These are phyloP conservation scores for Fusarium algeriense DNA, from an alignment of 2,329 filamentous ascomycete species.

Conservation along the genomic window DNA sequence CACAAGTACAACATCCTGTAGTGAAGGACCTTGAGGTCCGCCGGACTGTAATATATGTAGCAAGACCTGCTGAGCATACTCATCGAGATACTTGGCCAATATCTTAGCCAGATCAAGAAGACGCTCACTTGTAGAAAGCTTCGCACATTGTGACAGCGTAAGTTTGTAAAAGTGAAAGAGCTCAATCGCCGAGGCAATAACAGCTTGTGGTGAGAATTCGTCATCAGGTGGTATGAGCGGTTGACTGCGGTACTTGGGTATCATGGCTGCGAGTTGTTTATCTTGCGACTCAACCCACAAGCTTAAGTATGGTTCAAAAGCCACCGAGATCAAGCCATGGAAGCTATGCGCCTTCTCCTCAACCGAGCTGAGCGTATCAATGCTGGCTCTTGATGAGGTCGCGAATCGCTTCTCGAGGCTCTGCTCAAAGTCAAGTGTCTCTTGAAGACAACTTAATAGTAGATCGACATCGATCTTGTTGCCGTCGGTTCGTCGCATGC, in stretches of 20 bases:
- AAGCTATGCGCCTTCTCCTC: conserved; percentile 84
- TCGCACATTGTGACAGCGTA: conserved; percentile 93
- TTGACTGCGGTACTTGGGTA: conserved; percentile 88
- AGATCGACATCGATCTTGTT: conserved; percentile 90
- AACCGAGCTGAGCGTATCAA: conserved; percentile 86
- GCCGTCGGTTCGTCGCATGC: conserved; percentile 82
- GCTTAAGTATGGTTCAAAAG: conserved; percentile 96
- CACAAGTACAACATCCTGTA: conserved; percentile 86
- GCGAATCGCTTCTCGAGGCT: conserved; percentile 87
- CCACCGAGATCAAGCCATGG: conserved; percentile 91
- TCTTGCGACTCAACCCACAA: conserved; percentile 98
- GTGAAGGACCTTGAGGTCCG: conserved; percentile 62
- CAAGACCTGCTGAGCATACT: conserved; percentile 94
- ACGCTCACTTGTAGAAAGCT: conserved; percentile 90
- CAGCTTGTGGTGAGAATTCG: conserved; percentile 89
- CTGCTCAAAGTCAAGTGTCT: conserved; percentile 97
- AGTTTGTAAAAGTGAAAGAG: conserved; percentile 97
- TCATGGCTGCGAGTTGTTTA: conserved; percentile 83
- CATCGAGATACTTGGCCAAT: conserved; percentile 92
- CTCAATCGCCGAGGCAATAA: conserved; percentile 94
- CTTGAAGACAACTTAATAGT: conserved; percentile 88
- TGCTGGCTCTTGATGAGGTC: conserved; percentile 79
- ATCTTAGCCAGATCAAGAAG: conserved; percentile 86
- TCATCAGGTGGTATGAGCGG: conserved; percentile 85
- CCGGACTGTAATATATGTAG: conserved; percentile 75